These are phyloP conservation scores for Wickerhamiella bombiphila DNA, from an alignment of 805 yeast species.

Conservation along the genomic window DNA sequence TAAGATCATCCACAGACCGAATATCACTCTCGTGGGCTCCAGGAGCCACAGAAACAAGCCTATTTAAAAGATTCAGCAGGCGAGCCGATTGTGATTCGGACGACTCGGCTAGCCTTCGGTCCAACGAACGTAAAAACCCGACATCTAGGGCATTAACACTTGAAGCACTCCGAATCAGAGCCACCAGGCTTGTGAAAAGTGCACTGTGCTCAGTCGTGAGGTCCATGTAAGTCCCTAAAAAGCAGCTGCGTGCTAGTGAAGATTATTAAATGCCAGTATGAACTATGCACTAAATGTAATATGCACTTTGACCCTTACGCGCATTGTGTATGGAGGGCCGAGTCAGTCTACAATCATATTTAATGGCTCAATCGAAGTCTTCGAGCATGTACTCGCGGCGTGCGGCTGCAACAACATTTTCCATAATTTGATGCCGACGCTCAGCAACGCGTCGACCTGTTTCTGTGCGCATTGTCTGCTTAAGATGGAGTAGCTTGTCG, in stretches of 20 bases:
- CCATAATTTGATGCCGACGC: neutral
- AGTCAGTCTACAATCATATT: no score
- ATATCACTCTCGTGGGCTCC: slow-evolving; percentile 20
- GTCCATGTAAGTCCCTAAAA: slow-evolving; percentile 9
- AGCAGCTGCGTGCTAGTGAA: neutral
- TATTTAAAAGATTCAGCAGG: slow-evolving; percentile 21
- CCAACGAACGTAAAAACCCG: slow-evolving; percentile 55
- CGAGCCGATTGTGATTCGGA: slow-evolving; percentile 25
- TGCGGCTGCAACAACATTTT: neutral
- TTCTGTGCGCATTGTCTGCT: slow-evolving; percentile 20
- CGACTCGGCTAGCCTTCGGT: slow-evolving; percentile 30
- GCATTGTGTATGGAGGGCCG: no score
- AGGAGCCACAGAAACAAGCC: slow-evolving; percentile 15
- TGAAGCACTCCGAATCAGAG: slow-evolving; percentile 49
- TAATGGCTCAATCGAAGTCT: neutral
- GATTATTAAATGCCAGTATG: no score
- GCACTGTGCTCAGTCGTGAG: slow-evolving; percentile 14
- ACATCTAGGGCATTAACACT: slow-evolving; percentile 68
- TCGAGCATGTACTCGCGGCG: neutral
- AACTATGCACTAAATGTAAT: neutral
- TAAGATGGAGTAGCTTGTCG: slow-evolving; percentile 22
- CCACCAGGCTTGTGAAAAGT: slow-evolving; percentile 34
- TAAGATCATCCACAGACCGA: slow-evolving; percentile 32
- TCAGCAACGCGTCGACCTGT: neutral
- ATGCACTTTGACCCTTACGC: no score